Evolutionary conservation across 495 filamentous ascomycete genomes (phyloP).

Genomic region (Hypoxylon perforatum): DNA sequence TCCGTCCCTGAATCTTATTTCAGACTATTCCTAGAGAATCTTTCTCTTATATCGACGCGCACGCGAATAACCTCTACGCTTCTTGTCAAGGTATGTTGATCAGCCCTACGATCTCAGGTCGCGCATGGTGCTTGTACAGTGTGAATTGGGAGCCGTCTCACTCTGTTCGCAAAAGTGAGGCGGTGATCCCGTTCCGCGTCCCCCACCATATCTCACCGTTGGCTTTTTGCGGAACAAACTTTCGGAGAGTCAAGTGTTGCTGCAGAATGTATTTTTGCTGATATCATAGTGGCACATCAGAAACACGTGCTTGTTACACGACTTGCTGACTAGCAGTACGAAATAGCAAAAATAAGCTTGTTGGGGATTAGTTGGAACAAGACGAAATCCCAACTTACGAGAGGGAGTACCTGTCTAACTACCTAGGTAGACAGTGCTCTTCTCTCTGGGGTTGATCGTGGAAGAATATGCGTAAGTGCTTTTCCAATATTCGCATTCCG

Average conservation of each 20-base stretch:
- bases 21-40: too few relatives aligned
- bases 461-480: constrained; percentile 33
- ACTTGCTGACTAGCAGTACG: constrained; percentile 1
- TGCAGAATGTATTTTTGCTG: neutral
- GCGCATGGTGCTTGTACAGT: constrained; percentile 30
- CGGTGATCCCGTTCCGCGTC: constrained; percentile 20
- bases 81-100: constrained; percentile 1
- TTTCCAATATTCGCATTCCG: constrained; percentile 3
- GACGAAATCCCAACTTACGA: neutral
- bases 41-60: too few relatives aligned
- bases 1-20: constrained; percentile 14
- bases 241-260: neutral
- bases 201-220: neutral
- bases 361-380: constrained; percentile 5
- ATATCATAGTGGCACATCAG: constrained; percentile 9
- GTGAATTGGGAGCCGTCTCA: constrained; percentile 10
- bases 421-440: constrained; percentile 29
- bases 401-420: constrained; percentile 35
- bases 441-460: constrained; percentile 21
- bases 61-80: too few relatives aligned
- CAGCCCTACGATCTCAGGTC: constrained; percentile 26
- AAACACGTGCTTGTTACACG: neutral
- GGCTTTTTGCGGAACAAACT: neutral
- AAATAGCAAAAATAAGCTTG: constrained; percentile 5
- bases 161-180: constrained; percentile 29